Evolutionary conservation across 345 rosid genomes (phyloP).

Genomic region (Pelargonium nanum): DNA sequence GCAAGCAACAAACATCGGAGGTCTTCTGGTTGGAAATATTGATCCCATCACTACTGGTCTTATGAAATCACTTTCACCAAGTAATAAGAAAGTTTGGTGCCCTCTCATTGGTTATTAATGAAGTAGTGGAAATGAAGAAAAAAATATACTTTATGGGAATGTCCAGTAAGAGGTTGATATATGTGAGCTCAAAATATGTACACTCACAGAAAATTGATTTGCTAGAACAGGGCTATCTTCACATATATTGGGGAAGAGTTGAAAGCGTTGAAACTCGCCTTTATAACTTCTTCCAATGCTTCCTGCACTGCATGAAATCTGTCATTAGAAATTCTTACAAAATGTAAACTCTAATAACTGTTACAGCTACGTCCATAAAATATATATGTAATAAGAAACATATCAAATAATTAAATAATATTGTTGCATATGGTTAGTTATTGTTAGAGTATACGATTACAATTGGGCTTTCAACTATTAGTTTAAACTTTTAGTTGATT

Average conservation of each 20-base stretch:
- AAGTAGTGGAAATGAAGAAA: background rate
- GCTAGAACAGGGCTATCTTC: slow-evolving; percentile 71
- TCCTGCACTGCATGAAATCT: slow-evolving; percentile 40
- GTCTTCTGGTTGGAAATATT: too few relatives aligned
- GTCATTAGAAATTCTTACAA: background rate
- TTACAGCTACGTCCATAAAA: background rate
- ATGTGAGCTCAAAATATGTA: background rate
- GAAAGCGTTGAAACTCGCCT: slow-evolving; percentile 90
- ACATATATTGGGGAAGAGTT: slow-evolving; percentile 62
- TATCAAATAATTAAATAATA: too few relatives aligned
- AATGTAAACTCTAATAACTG: background rate
- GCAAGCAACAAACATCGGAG: too few relatives aligned
- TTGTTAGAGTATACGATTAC: too few relatives aligned
- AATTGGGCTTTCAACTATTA: too few relatives aligned
- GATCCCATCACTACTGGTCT: background rate
- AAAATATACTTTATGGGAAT: background rate
- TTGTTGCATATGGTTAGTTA: too few relatives aligned
- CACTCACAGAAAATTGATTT: slow-evolving; percentile 94
- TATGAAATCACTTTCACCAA: background rate
- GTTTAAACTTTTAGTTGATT: too few relatives aligned
- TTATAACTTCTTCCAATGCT: slow-evolving; percentile 85
- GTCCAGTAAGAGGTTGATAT: background rate
- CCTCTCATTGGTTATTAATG: too few relatives aligned
- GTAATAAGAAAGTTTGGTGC: background rate
- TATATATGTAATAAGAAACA: too few relatives aligned